Evolutionary conservation across 192 early-diverging fungal species (phyloP).

Genomic region (Linnemannia zychae): DNA sequence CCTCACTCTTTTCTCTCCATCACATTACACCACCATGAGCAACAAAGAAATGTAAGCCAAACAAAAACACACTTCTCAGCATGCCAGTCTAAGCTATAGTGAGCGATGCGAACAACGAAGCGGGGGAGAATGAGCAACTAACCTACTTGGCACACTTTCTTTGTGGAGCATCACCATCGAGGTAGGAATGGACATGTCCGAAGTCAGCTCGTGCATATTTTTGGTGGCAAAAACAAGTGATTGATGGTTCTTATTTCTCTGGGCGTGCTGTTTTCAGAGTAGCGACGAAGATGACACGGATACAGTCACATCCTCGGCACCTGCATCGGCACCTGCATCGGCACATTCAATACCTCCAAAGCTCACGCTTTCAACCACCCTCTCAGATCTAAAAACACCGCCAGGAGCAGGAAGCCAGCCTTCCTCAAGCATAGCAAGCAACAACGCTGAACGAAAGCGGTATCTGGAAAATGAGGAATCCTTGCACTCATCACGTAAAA

Average conservation of each 20-base stretch:
- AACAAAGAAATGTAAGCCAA: not conserved
- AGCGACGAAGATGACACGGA: conserved; percentile 7
- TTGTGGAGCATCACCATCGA: conserved; percentile 13
- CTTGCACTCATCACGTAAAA: not conserved
- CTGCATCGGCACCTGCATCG: not conserved
- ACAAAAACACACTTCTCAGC: not conserved
- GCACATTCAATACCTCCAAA: not conserved
- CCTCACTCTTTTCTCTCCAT: not conserved
- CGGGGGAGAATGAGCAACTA: not conserved
- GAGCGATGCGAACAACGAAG: not conserved
- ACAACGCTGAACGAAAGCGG: not conserved
- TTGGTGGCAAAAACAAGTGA: conserved; percentile 15
- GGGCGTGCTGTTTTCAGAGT: not conserved
- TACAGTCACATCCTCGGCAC: not conserved
- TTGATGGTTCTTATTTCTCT: not conserved
- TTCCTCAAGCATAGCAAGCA: not conserved
- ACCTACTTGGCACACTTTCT: not conserved
- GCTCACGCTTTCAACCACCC: not conserved
- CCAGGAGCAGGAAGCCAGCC: not conserved
- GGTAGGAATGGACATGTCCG: not conserved
- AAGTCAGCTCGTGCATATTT: not conserved
- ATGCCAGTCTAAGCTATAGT: not conserved
- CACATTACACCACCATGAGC: not conserved
- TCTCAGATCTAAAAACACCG: not conserved
- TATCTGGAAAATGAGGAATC: not conserved